phyloP scores from a whole-genome alignment of 139 green algal genomes.

The Edaphochlamys debaryana region DNA sequence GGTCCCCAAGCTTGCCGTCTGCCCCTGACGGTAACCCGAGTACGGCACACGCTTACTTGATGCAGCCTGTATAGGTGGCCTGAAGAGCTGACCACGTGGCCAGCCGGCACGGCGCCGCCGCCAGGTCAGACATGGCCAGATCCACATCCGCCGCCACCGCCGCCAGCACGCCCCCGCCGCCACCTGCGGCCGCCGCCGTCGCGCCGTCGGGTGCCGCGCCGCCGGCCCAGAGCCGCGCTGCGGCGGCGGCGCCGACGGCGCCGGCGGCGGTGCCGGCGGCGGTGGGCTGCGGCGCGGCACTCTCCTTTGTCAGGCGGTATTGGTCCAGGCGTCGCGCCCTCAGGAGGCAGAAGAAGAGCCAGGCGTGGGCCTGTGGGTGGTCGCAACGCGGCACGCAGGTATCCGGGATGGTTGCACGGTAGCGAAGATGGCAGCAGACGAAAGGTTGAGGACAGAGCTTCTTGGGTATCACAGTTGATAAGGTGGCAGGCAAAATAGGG shows the following conservation, averaged over 20 bases:
- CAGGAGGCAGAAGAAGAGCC: slow-evolving; percentile 24
- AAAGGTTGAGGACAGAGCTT: no score
- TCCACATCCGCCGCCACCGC: not conserved
- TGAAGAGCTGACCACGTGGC: slow-evolving; percentile 4
- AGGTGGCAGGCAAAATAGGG: no score
- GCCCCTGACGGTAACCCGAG: no score
- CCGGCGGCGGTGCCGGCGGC: no score
- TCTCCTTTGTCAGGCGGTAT: no score
- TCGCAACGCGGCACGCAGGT: no score
- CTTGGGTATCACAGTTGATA: no score
- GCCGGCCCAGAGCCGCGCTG: not conserved
- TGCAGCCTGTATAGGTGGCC: not conserved
- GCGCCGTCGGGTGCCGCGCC: not conserved
- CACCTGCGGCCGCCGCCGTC: not conserved
- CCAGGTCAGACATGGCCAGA: slow-evolving; percentile 13
- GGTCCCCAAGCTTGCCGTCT: no score
- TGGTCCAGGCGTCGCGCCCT: not conserved
- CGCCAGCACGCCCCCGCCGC: not conserved
- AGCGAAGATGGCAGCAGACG: no score
- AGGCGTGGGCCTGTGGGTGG: slow-evolving; percentile 22
- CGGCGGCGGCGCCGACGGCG: not conserved
- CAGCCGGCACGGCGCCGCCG: not conserved
- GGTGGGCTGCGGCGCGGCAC: no score
- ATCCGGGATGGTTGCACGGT: no score
- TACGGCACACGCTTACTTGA: no score